Evolutionary conservation across 2,329 filamentous ascomycete genomes (phyloP).

Genomic region (Epichloe coenophiala): DNA sequence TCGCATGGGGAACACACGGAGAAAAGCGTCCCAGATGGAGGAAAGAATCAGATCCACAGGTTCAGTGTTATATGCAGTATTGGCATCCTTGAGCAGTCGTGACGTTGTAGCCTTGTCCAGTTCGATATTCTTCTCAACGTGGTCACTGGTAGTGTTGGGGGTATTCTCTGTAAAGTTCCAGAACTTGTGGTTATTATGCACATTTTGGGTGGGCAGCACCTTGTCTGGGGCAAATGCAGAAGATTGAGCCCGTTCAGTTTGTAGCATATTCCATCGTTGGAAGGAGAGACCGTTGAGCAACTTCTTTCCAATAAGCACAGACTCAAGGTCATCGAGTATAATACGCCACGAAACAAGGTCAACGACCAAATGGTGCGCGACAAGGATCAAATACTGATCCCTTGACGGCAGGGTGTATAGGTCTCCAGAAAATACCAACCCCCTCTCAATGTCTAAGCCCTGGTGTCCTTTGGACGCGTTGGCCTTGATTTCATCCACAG

Average conservation of each 20-base stretch:
- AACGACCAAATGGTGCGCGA: slow-evolving; percentile 25
- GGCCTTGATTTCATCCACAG: not conserved
- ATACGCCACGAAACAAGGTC: slow-evolving; percentile 33
- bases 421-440: slow-evolving; percentile 6
- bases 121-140: not conserved
- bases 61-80: slow-evolving; percentile 16
- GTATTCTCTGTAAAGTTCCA: not conserved
- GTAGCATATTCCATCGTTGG: slow-evolving; percentile 21
- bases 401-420: not conserved
- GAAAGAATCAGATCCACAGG: slow-evolving; percentile 21
- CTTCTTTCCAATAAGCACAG: slow-evolving; percentile 15
- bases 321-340: slow-evolving; percentile 29
- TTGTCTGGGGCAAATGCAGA: not conserved
- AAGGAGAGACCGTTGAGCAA: slow-evolving; percentile 15
- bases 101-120: slow-evolving; percentile 2
- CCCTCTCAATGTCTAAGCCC: slow-evolving; percentile 2
- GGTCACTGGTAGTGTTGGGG: not conserved
- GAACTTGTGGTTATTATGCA: not conserved
- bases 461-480: not conserved
- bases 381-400: slow-evolving; percentile 17
- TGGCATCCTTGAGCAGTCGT: slow-evolving; percentile 4
- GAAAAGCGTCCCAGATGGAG: slow-evolving; percentile 16
- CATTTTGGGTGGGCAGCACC: not conserved
- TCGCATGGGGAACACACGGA: slow-evolving; percentile 13
- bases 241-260: slow-evolving; percentile 15